Percentiles rank a stretch among this genome's conserved stretches.
Conservation (phyloP, 768 basidiomycete genomes). For the Pleurotus sapidus region DNA sequence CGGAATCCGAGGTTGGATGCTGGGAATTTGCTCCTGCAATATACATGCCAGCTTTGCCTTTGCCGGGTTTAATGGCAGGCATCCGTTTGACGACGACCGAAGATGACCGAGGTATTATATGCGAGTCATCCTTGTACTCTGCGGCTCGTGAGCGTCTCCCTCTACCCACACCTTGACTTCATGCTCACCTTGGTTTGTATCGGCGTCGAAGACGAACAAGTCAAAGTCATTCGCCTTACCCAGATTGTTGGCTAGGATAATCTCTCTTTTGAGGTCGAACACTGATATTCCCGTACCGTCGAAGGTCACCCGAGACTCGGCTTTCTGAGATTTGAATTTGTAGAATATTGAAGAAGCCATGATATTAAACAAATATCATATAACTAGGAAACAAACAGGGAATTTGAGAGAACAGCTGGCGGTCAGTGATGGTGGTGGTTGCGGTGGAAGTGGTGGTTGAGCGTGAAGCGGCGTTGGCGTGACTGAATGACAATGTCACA, state of each 20-base stretch:
- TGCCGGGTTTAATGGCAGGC: slow-evolving; percentile 77
- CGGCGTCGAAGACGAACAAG: slow-evolving; percentile 79
- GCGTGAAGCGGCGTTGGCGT: no score
- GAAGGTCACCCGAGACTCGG: slow-evolving; percentile 94
- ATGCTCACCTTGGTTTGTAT: slow-evolving; percentile 81
- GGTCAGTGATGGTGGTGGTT: no score
- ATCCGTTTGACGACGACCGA: slow-evolving; percentile 92
- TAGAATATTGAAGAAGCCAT: slow-evolving; percentile 97
- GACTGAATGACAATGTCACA: no score
- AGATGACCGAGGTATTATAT: slow-evolving; percentile 91
- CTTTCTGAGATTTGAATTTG: slow-evolving; percentile 93
- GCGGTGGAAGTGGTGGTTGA: no score
- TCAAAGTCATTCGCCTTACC: slow-evolving; percentile 98
- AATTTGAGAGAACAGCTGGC: slow-evolving; percentile 16
- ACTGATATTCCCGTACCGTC: slow-evolving; percentile 99
- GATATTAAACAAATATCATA: slow-evolving; percentile 33
- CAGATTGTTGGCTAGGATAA: slow-evolving; percentile 94
- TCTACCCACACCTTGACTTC: neutral
- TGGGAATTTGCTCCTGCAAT: slow-evolving; percentile 44
- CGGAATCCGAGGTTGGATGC: slow-evolving; percentile 47
- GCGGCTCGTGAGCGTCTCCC: neutral
- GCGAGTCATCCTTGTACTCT: slow-evolving; percentile 93
- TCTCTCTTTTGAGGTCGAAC: slow-evolving; percentile 98
- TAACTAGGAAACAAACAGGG: slow-evolving; percentile 22
- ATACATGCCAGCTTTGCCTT: slow-evolving; percentile 80